A percentile compares a stretch with the other conserved stretches of the same genome.
Evolutionary conservation across 208 protist genomes (phyloP).

Genomic region (Naegleria fowleri): DNA sequence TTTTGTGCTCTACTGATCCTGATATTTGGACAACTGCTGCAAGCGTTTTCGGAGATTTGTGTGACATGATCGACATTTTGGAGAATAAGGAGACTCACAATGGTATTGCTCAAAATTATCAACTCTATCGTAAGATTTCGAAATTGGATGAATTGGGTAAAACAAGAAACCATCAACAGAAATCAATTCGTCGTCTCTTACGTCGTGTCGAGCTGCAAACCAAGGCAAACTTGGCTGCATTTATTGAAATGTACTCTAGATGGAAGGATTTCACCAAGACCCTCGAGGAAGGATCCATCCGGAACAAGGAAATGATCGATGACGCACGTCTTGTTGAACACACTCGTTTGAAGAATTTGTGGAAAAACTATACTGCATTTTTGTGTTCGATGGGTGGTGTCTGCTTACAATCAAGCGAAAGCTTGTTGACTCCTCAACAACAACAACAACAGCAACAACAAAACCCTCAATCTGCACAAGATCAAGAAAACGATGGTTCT

Average conservation of each 20-base stretch:
- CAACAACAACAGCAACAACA: not conserved
- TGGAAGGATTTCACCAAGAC: conserved; percentile 13
- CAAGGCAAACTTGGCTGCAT: not conserved
- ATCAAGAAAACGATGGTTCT: not conserved
- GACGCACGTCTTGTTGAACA: not conserved
- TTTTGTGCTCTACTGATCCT: not conserved
- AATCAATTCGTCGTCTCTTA: not conserved
- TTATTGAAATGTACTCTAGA: conserved; percentile 10
- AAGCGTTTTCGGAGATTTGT: not conserved
- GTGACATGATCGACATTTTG: conserved; percentile 21
- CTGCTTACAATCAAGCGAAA: not conserved
- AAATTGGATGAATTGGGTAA: not conserved
- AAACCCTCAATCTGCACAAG: not conserved
- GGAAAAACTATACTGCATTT: conserved; percentile 25
- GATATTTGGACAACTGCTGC: conserved; percentile 17
- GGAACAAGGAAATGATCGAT: not conserved
- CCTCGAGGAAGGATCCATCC: not conserved
- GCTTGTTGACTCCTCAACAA: not conserved
- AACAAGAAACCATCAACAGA: not conserved
- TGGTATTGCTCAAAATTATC: conserved; percentile 9
- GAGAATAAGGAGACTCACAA: not conserved
- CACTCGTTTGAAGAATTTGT: not conserved
- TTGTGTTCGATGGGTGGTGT: not conserved
- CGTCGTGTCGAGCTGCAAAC: not conserved
- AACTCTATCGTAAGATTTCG: conserved; percentile 9